Percentiles rank a stretch among this genome's conserved stretches.
Evolutionary conservation across 345 rosid species (phyloP).

Genomic region (Acer campestre): DNA sequence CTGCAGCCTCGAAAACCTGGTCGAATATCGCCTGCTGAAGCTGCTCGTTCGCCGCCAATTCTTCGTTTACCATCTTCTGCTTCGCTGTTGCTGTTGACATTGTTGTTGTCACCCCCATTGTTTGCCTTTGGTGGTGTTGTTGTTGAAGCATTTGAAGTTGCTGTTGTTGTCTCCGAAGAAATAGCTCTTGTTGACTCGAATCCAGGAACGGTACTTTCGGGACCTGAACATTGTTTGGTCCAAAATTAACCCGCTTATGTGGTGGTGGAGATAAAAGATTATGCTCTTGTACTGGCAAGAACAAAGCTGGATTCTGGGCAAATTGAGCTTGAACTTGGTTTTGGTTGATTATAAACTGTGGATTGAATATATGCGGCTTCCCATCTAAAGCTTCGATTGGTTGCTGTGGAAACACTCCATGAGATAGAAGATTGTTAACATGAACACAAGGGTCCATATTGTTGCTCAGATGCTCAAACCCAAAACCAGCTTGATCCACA

Average conservation of each 20-base stretch:
- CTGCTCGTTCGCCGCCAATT: slow-evolving; percentile 56
- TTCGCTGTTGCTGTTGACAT: slow-evolving; percentile 20
- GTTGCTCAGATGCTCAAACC: slow-evolving; percentile 34
- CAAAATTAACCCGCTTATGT: slow-evolving; percentile 49
- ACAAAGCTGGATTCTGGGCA: slow-evolving; percentile 48
- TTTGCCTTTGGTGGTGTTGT: slow-evolving; percentile 4
- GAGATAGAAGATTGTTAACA: slow-evolving; percentile 28
- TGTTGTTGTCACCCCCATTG: slow-evolving; percentile 23
- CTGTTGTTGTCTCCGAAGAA: slow-evolving; percentile 38
- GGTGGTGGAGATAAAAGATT: slow-evolving; percentile 51
- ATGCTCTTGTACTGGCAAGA: slow-evolving; percentile 57
- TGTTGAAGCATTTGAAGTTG: slow-evolving; percentile 50
- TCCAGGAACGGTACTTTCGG: slow-evolving; percentile 43
- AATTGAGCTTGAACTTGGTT: slow-evolving; percentile 50
- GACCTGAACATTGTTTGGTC: slow-evolving; percentile 28
- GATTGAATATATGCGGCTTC: slow-evolving; percentile 51
- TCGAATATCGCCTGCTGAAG: slow-evolving; percentile 67
- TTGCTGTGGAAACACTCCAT: slow-evolving; percentile 30
- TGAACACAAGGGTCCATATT: slow-evolving; percentile 29
- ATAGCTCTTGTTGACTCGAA: slow-evolving; percentile 52
- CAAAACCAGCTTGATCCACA: slow-evolving; percentile 58
- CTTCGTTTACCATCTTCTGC: slow-evolving; percentile 45
- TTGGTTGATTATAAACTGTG: slow-evolving; percentile 48
- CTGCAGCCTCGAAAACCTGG: slow-evolving; percentile 85
- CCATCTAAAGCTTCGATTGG: slow-evolving; percentile 39